Evolutionary conservation across 2,329 filamentous ascomycete species (phyloP).

Genomic region (Septoria petroselini): DNA sequence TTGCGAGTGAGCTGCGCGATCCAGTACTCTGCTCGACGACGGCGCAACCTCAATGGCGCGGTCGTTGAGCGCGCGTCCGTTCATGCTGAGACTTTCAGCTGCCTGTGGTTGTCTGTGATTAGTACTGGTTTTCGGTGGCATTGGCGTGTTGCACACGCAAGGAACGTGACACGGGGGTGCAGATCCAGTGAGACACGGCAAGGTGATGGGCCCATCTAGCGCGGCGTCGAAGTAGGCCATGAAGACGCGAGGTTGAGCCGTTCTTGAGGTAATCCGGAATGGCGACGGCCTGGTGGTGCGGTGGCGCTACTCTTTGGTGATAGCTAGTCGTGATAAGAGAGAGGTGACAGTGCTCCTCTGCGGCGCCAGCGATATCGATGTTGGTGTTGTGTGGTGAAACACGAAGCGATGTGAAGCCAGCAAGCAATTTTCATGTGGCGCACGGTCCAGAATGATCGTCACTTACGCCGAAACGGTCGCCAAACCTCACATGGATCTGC

Average conservation of each 20-base stretch:
- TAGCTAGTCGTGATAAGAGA: neutral
- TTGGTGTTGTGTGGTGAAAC: constrained; percentile 4
- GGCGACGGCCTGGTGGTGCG: neutral
- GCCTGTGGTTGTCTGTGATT: constrained; percentile 56
- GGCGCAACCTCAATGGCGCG: constrained; percentile 99
- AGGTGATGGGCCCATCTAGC: constrained; percentile 9
- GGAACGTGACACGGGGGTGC: constrained; percentile 17
- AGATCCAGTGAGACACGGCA: constrained; percentile 18
- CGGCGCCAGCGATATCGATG: neutral
- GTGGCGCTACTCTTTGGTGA: neutral
- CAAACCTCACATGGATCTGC: constrained; percentile 14
- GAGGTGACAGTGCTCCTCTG: neutral
- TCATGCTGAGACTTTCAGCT: constrained; percentile 98
- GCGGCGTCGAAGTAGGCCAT: constrained; percentile 12
- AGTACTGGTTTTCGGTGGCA: constrained; percentile 13
- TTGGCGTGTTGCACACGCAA: constrained; percentile 16
- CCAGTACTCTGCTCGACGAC: constrained; percentile 92
- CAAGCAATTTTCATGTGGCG: constrained; percentile 10
- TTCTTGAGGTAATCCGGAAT: neutral
- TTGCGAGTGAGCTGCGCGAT: constrained; percentile 74
- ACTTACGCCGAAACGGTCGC: constrained; percentile 3
- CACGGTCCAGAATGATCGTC: constrained; percentile 12
- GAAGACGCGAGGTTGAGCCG: constrained; percentile 2
- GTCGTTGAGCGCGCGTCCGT: constrained; percentile 93
- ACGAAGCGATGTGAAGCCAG: constrained; percentile 10